Evolutionary conservation across 257 asterid species (phyloP), one percentile per base, ranked within the genome.

Genomic region (Solanum tarapatanum): DNA sequence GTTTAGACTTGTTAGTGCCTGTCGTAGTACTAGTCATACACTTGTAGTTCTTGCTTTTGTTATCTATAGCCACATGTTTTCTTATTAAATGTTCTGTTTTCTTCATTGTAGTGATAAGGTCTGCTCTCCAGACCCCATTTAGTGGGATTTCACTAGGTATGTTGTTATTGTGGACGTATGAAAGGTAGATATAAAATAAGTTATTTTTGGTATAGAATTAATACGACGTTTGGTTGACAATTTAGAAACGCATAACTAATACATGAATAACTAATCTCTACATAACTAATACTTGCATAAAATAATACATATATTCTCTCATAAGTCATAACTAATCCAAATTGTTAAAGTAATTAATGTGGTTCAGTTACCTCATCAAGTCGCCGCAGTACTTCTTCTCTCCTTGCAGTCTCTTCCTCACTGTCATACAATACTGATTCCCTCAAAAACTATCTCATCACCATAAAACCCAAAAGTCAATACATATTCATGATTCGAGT

Each of bases 401-500:
- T 86, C 88, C 33, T 86, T 11, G 76, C 43, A 76, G 85, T 75
- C 45, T 86, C 85, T 58, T 75, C 88, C 69, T 75, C 77, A 28
- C 88, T 74, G 45, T 86, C 88, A 28, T 86, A 86, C 70, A 86
- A 32, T 48, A 0, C 79, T 1, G 85, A 75, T 35, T 86, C 75
- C 88, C 83, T 75, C 88, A 86, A 36, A 74, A 75, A 76, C 88
- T 86, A 19, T 1, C 82, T 48, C 73, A n/a, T 74, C 39, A 33
- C 55, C 9, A 86, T 26, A 55, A 30, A 73, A 74, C 12, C 33
- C 28, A n/a, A 86, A 55, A 75, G 17, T 73, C 17, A 73, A 73
- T 73, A 73, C 45, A 35, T 0, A 73, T 73, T 73, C 28, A 35
- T 73, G 0, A 73, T 73, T 41, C 30, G 0, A 10, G 26, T 73